Evolutionary conservation across 305 asterid genomes (phyloP), one percentile per base, ranked within the genome.

Genomic region (Striga hermonthica): DNA sequence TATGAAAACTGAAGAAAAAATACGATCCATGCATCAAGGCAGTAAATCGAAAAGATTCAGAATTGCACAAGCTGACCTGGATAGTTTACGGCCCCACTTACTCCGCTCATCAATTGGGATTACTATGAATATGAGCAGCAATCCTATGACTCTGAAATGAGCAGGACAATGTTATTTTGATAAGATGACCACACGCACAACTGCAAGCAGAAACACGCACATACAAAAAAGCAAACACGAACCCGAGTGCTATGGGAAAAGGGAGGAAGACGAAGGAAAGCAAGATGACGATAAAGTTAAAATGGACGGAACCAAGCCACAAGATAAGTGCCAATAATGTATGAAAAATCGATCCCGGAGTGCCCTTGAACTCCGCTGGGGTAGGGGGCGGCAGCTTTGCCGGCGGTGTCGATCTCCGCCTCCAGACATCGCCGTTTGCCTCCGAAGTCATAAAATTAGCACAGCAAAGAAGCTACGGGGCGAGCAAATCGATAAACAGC

Each of bases 221-320:
- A 39, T 1, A 40, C 44, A 9, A 54, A 9, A 54, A 67, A 57
- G 47, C 57, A 14, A 47, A 35, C 35, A 80, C 90, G 35, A 66
- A 91, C 98, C 82, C 65, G 62, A 85, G 66, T 54, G 92, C 81
- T 74, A 73, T 84, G 63, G 78, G 68, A 57, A 85, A 72, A 22
- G 98, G 86, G 54, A 91, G 80, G 76, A 89, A 74, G 55, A 81
- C 4, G 74, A 89, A 82, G 52, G 98, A 81, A 71, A 76, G 70
- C 50, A 87, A 43, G 62, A 87, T 15, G 59, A 84, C 9, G 31
- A 81, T 0, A 38, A 70, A 60, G 73, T 50, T 89, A 56, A 89
- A 67, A 78, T 91, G 98, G 57, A 87, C 69, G 5, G 83, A 69
- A 39, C 98, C 96, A 40, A 91, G 84, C 96, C 95, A 87, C 66